Conservation (phyloP, 768 basidiomycete genomes). For the Xerocomellus chrysenteron region DNA sequence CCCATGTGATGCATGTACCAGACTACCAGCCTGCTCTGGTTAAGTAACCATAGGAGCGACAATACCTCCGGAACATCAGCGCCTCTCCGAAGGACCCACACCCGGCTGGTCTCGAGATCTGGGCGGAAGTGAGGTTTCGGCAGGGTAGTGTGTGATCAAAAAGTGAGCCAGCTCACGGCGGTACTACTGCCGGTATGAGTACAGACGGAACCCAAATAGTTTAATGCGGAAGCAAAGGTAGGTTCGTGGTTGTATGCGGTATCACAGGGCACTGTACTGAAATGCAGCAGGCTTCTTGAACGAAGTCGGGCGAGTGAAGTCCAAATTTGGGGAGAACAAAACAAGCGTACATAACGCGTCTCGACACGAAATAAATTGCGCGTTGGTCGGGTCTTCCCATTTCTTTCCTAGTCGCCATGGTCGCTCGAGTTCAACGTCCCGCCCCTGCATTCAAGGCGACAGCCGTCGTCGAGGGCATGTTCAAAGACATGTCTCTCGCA, state of each 20-base stretch:
- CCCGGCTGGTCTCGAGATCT: not conserved
- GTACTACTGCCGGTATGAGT: too few relatives aligned
- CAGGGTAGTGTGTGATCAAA: too few relatives aligned
- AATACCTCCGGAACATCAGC: not conserved
- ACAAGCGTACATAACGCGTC: conserved; percentile 32
- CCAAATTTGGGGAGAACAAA: conserved; percentile 11
- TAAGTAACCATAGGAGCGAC: not conserved
- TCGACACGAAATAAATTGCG: conserved; percentile 18
- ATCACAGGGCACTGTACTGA: too few relatives aligned
- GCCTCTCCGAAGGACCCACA: not conserved
- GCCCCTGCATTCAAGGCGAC: conserved; percentile 79
- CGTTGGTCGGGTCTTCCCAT: not conserved
- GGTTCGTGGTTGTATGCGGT: not conserved
- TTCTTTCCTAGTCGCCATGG: conserved; percentile 22
- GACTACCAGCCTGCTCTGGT: too few relatives aligned
- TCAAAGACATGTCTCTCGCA: conserved; percentile 72
- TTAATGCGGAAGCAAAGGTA: not conserved
- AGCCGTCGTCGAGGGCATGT: conserved; percentile 73
- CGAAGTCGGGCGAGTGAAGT: too few relatives aligned
- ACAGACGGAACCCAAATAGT: not conserved
- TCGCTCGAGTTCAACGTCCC: conserved; percentile 73
- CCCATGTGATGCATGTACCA: not conserved
- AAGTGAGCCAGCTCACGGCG: too few relatives aligned
- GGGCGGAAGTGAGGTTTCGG: not conserved
- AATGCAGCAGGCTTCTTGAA: too few relatives aligned